Evolutionary conservation across 192 early-diverging fungal species (phyloP).

Genomic region (Diversispora epigaea): DNA sequence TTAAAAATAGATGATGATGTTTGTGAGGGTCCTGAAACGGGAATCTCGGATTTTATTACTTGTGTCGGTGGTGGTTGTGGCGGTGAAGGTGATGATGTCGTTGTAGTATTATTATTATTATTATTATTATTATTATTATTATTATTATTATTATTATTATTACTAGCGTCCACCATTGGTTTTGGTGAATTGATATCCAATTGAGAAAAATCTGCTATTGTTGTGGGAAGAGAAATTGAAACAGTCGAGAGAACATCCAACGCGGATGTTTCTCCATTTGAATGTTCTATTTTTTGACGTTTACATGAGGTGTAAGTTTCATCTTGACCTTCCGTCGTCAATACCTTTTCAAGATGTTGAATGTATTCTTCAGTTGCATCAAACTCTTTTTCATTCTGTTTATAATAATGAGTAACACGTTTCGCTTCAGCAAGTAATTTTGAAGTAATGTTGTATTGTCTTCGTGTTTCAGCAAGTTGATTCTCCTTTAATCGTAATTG

Average conservation of each 20-base stretch:
- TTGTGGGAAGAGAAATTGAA: not conserved
- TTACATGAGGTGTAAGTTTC: not conserved
- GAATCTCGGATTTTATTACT: not conserved
- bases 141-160: not conserved
- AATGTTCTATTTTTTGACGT: conserved; percentile 3
- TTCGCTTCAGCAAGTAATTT: conserved; percentile 57
- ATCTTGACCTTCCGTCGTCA: conserved; percentile 33
- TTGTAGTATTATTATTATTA: not conserved
- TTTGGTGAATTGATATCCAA: not conserved
- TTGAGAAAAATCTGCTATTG: not conserved
- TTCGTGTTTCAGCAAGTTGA: conserved; percentile 55
- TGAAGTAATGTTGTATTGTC: conserved; percentile 53
- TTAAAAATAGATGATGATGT: too few relatives aligned
- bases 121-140: not conserved
- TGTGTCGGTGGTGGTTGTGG: not conserved
- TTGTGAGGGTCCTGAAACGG: not conserved
- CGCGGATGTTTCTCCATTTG: not conserved
- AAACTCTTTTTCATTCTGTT: conserved; percentile 51
- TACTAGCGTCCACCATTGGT: not conserved
- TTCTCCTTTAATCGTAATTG: conserved; percentile 58
- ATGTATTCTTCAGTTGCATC: conserved; percentile 63
- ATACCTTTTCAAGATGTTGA: conserved; percentile 56
- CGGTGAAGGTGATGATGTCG: not conserved
- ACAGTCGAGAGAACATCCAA: not conserved
- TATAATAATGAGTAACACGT: conserved; percentile 51